Percentiles rank a stretch among this genome's conserved stretches.
These are phyloP conservation scores for Lachnellula occidentalis DNA, from an alignment of 2,329 filamentous ascomycete genomes.

Conservation along the genomic window DNA sequence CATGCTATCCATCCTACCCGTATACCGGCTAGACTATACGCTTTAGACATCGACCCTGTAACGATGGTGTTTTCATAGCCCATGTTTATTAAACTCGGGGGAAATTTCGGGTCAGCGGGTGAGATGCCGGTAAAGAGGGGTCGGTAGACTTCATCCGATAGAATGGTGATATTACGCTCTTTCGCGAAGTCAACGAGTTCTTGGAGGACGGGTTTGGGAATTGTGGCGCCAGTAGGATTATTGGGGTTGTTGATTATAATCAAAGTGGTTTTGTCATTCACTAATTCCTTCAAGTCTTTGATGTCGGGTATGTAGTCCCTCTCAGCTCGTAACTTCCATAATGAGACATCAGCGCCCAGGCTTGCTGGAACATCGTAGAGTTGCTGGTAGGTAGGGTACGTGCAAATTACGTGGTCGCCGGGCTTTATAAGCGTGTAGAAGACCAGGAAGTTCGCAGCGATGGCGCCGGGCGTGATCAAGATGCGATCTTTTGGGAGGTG, in stretches of 20 bases:
- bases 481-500: slow-evolving; percentile 56
- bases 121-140: slow-evolving; percentile 63
- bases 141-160: slow-evolving; percentile 78
- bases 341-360: slow-evolving; percentile 68
- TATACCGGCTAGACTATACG: slow-evolving; percentile 76
- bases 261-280: slow-evolving; percentile 67
- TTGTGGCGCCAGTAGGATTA: slow-evolving; percentile 72
- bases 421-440: slow-evolving; percentile 67
- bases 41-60: slow-evolving; percentile 80
- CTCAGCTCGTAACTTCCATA: slow-evolving; percentile 65
- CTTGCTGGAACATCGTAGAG: slow-evolving; percentile 70
- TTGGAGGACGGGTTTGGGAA: slow-evolving; percentile 55
- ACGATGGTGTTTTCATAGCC: slow-evolving; percentile 66
- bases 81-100: slow-evolving; percentile 64
- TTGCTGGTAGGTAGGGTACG: slow-evolving; percentile 84
- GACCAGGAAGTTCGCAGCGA: slow-evolving; percentile 76
- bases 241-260: slow-evolving; percentile 71
- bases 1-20: slow-evolving; percentile 79
- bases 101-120: slow-evolving; percentile 36
- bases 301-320: slow-evolving; percentile 64
- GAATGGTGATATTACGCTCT: slow-evolving; percentile 57
- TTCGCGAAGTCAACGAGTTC: slow-evolving; percentile 59
- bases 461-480: slow-evolving; percentile 73
- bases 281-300: slow-evolving; percentile 57
- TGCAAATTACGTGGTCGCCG: slow-evolving; percentile 79